A percentile compares a stretch with the other conserved stretches of the same genome.
phyloP scores from a whole-genome alignment of 768 basidiomycete species.

The Scleroderma bovista region DNA sequence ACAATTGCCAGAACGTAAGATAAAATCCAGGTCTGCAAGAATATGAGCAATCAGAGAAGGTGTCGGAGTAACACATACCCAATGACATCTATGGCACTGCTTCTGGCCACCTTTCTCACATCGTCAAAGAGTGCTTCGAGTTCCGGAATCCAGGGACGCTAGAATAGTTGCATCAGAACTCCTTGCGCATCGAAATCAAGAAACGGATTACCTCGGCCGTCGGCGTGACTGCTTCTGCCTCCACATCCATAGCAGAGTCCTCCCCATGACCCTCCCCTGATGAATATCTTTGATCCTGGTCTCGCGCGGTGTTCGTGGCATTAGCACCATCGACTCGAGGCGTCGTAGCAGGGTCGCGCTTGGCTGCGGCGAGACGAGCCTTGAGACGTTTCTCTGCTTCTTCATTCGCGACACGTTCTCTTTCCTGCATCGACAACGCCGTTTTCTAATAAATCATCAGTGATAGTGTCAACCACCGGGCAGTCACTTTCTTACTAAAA shows the following conservation, averaged over 20 bases:
- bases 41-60: constrained; percentile 5
- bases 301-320: constrained; percentile 25
- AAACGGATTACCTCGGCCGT: constrained; percentile 18
- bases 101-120: constrained; percentile 65
- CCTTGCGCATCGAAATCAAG: constrained; percentile 1
- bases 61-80: constrained; percentile 46
- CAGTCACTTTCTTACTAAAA: constrained; percentile 43
- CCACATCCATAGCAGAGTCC: constrained; percentile 52
- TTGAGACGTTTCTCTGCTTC: constrained; percentile 80
- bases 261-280: constrained; percentile 32
- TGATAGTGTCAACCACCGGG: background rate
- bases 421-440: constrained; percentile 61
- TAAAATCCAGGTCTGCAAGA: constrained; percentile 79
- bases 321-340: constrained; percentile 66
- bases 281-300: constrained; percentile 19
- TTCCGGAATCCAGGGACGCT: constrained; percentile 80
- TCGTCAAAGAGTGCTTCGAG: constrained; percentile 71
- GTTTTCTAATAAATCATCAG: constrained; percentile 37
- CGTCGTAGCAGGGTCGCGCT: constrained; percentile 58
- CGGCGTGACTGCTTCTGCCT: constrained; percentile 26
- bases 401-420: constrained; percentile 62
- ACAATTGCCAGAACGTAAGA: constrained; percentile 94
- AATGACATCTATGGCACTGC: constrained; percentile 56
- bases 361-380: constrained; percentile 65
- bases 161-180: constrained; percentile 6